phyloP scores from a whole-genome alignment of 1,284 basidiomycete species.

The Stereum hirsutum region DNA sequence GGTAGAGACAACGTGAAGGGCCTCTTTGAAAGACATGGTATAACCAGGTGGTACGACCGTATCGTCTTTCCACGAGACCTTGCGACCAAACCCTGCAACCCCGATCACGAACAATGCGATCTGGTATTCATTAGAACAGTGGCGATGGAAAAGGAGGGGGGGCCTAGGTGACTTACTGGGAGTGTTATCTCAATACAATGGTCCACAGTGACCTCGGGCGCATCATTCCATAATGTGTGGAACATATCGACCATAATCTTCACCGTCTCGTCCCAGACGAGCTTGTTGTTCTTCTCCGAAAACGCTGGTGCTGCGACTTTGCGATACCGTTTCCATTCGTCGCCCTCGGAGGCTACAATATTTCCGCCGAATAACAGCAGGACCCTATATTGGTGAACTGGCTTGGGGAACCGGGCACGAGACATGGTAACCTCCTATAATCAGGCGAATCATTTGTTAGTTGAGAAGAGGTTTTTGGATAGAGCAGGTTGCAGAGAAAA shows the following conservation, averaged over 20 bases:
- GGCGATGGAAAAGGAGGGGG: not conserved
- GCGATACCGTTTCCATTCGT: constrained; percentile 53
- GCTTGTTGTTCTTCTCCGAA: constrained; percentile 38
- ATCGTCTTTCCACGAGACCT: constrained; percentile 41
- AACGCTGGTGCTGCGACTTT: constrained; percentile 35
- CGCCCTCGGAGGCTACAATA: constrained; percentile 48
- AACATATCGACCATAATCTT: constrained; percentile 27
- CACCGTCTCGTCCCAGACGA: constrained; percentile 49
- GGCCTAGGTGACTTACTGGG: constrained; percentile 26
- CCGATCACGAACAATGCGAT: constrained; percentile 49
- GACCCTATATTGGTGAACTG: constrained; percentile 20
- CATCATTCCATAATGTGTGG: constrained; percentile 24
- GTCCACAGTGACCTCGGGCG: constrained; percentile 20
- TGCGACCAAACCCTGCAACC: constrained; percentile 44
- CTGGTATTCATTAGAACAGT: constrained; percentile 17
- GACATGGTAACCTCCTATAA: constrained; percentile 16
- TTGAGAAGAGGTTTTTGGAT: not conserved
- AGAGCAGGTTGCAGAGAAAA: not conserved
- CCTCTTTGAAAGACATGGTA: constrained; percentile 41
- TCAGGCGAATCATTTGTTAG: not conserved
- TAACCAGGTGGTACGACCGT: constrained; percentile 32
- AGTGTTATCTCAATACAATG: constrained; percentile 32
- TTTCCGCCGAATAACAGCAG: constrained; percentile 37
- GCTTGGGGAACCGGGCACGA: constrained; percentile 25
- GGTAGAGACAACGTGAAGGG: constrained; percentile 9